Conservation (phyloP, 2,329 filamentous ascomycete species). For the Trichoderma guizhouense region DNA sequence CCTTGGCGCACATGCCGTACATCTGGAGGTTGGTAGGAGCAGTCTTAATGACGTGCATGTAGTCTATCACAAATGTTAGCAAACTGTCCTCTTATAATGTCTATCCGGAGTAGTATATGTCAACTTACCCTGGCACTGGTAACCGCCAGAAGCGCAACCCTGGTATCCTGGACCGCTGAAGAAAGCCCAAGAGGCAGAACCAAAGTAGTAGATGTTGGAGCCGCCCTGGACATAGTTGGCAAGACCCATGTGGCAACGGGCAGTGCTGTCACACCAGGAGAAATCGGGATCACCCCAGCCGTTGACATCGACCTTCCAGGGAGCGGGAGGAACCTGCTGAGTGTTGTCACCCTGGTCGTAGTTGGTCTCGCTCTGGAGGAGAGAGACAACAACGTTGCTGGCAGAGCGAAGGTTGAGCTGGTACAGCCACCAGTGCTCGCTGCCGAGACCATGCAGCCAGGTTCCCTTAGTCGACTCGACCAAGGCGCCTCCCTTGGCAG, state of each 20-base stretch:
- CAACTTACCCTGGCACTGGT: constrained; percentile 33
- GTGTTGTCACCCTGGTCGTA: constrained; percentile 35
- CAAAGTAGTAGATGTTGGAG: constrained; percentile 39
- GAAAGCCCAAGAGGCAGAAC: constrained; percentile 43
- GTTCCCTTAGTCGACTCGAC: constrained; percentile 47
- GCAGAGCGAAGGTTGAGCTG: constrained; percentile 53
- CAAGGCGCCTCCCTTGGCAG: constrained; percentile 47
- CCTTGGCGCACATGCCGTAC: constrained; percentile 42
- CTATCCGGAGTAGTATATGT: not conserved
- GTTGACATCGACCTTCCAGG: constrained; percentile 36
- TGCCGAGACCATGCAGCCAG: constrained; percentile 47
- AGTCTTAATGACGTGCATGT: constrained; percentile 38
- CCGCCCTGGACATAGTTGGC: constrained; percentile 42
- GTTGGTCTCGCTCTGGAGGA: constrained; percentile 55
- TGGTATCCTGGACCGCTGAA: constrained; percentile 40
- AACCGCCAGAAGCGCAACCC: constrained; percentile 28
- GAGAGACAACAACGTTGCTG: constrained; percentile 47
- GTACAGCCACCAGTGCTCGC: constrained; percentile 57
- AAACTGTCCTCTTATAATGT: not conserved
- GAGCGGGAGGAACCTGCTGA: constrained; percentile 34
- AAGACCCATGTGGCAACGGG: constrained; percentile 40
- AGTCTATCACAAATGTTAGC: constrained; percentile 18
- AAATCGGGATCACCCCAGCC: constrained; percentile 44
- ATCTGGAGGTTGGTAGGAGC: constrained; percentile 39
- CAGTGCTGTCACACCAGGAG: constrained; percentile 35